Conservation (phyloP, 2,329 filamentous ascomycete species). For the Gnomoniopsis smithogilvyi region DNA sequence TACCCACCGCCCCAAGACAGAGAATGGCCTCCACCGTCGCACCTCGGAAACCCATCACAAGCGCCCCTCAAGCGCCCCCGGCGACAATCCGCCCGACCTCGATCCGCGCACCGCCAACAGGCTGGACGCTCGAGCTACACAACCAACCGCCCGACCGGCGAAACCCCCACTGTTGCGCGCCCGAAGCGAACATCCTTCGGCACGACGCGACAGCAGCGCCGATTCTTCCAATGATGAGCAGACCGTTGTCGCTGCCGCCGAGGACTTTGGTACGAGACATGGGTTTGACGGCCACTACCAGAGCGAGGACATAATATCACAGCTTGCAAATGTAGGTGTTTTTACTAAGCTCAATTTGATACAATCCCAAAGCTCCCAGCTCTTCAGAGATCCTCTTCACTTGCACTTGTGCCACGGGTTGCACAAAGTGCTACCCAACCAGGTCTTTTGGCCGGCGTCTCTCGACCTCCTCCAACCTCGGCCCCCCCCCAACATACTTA, state of each 20-base stretch:
- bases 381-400: slow-evolving; percentile 4
- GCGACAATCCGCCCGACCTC: slow-evolving; percentile 31
- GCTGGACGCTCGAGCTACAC: slow-evolving; percentile 13
- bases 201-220: slow-evolving; percentile 24
- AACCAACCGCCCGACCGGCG: slow-evolving; percentile 22
- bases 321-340: slow-evolving; percentile 71
- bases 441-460: not conserved
- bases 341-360: slow-evolving; percentile 3
- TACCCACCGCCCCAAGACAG: slow-evolving; percentile 9
- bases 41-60: slow-evolving; percentile 22
- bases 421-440: not conserved
- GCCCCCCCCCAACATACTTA: not conserved
- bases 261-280: slow-evolving; percentile 63
- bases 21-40: slow-evolving; percentile 14
- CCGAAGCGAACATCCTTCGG: slow-evolving; percentile 48
- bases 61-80: slow-evolving; percentile 45
- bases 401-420: not conserved
- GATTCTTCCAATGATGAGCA: slow-evolving; percentile 28
- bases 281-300: slow-evolving; percentile 92
- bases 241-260: slow-evolving; percentile 35
- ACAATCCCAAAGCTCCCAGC: not conserved
- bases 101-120: slow-evolving; percentile 24
- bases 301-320: slow-evolving; percentile 82
- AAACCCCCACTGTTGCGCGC: slow-evolving; percentile 54
- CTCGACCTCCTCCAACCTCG: not conserved